Evolutionary conservation across 768 basidiomycete species (phyloP).

Genomic region (Pisolithus albus): DNA sequence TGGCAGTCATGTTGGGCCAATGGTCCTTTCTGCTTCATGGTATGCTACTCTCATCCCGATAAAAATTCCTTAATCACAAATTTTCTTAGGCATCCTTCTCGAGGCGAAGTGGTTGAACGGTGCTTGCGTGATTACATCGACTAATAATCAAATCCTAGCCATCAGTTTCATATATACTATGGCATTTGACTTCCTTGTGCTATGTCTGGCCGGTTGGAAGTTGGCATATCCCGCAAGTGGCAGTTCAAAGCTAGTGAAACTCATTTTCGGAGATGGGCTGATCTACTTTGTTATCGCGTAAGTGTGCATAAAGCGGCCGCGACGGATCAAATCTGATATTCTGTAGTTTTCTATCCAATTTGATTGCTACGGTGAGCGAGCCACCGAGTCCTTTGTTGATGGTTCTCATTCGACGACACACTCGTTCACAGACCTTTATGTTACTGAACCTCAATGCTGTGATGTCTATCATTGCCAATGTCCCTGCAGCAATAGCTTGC

Average conservation of each 20-base stretch:
- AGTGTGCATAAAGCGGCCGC: constrained; percentile 20
- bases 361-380: constrained; percentile 41
- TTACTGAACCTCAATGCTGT: constrained; percentile 61
- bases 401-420: not conserved
- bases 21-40: constrained; percentile 69
- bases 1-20: constrained; percentile 56
- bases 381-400: not conserved
- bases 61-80: not conserved
- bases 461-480: constrained; percentile 69
- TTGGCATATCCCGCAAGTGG: constrained; percentile 42
- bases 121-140: constrained; percentile 54
- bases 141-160: constrained; percentile 54
- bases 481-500: constrained; percentile 63
- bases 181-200: constrained; percentile 60
- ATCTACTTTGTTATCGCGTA: constrained; percentile 70
- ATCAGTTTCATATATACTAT: constrained; percentile 69
- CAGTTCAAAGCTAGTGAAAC: constrained; percentile 49
- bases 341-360: constrained; percentile 56
- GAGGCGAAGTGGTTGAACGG: constrained; percentile 48
- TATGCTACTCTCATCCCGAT: constrained; percentile 17
- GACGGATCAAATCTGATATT: constrained; percentile 5
- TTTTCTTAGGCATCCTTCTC: constrained; percentile 44
- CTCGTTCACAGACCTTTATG: constrained; percentile 44
- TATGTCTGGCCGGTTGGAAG: constrained; percentile 56
- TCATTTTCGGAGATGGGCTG: constrained; percentile 67